Evolutionary conservation across 306 rosid genomes (phyloP).

Genomic region (Cicer yamashitae): DNA sequence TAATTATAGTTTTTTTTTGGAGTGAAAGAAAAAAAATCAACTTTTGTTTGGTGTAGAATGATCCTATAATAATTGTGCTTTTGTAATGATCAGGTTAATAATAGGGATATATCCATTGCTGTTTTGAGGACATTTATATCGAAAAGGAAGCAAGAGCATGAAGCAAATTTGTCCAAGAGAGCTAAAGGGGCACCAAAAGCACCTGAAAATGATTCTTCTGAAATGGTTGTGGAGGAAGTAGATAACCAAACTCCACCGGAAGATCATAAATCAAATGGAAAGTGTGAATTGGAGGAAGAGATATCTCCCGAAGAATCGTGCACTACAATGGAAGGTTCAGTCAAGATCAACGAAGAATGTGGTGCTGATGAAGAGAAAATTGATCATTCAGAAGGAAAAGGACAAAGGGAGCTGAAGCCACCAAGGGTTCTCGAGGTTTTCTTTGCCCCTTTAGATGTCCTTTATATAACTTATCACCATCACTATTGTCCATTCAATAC

Average conservation of each 20-base stretch:
- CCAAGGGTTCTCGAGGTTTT: constrained; percentile 93
- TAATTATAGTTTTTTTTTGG: neutral
- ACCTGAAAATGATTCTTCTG: constrained; percentile 59
- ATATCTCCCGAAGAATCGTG: constrained; percentile 59
- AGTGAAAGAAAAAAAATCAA: neutral
- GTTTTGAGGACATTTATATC: constrained; percentile 82
- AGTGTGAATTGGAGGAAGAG: constrained; percentile 54
- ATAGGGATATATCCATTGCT: constrained; percentile 93
- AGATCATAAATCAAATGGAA: constrained; percentile 59
- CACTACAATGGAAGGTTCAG: constrained; percentile 52
- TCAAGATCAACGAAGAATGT: constrained; percentile 52
- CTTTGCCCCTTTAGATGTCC: neutral
- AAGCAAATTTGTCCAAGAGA: constrained; percentile 62
- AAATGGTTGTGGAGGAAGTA: constrained; percentile 55
- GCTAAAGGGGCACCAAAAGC: constrained; percentile 49
- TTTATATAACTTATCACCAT: neutral
- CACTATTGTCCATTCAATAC: constrained; percentile 1
- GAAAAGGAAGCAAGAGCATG: constrained; percentile 77
- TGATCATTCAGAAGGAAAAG: constrained; percentile 62
- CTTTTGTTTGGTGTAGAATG: constrained; percentile 15
- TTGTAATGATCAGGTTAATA: constrained; percentile 77
- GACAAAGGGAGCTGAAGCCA: constrained; percentile 62
- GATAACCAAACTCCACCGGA: constrained; percentile 47
- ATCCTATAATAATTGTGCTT: constrained; percentile 17
- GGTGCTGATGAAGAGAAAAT: constrained; percentile 46